Evolutionary conservation across 2,329 filamentous ascomycete species (phyloP), one percentile per base, ranked within the genome.

Genomic region (Tolypocladium cylindrosporum): DNA sequence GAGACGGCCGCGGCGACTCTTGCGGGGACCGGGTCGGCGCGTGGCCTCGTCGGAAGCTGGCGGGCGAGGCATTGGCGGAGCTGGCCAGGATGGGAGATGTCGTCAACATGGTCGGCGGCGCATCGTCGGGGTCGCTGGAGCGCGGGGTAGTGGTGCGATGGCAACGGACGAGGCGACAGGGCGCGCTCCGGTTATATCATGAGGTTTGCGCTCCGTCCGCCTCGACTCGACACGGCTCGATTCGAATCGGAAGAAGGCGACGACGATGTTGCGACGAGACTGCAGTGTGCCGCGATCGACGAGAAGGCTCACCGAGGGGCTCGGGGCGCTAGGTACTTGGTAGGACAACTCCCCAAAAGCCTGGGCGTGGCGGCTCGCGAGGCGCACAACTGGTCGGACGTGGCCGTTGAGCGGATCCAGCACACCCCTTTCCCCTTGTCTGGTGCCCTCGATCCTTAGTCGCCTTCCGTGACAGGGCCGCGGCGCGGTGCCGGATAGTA

Each of bases 21-120:
- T 66, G 66, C 59, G 66, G 62, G 54, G 67, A 67, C 21, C 48
- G 51, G 55, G 62, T 58, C 21, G 61, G 50, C 54, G 65, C 54
- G 45, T 60, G 68, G 60, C 67, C 66, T 67, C 70, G 68, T 64
- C 64, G 73, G 69, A 71, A 79, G 71, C 65, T 75, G 65, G 72
- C 72, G 61, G 80, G 79, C 55, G 80, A 82, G 67, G 77, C 75
- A 75, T 77, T 81, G 72, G 77, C 74, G 64, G 79, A 74, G 67
- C 72, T 71, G 68, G 77, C 69, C 67, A 78, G 72, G 64, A 78
- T 73, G 61, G 80, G 79, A 67, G 80, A 83, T 68, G 79, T 80
- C 71, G 79, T 81, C 78, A 83, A 78, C 81, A 84, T 84, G 76
- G 72, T 81, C 74, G 72, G 72, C 72, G 72, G 71, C 72, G 72